Conservation (phyloP, 2,329 filamentous ascomycete genomes). For the Fusarium clavum region DNA sequence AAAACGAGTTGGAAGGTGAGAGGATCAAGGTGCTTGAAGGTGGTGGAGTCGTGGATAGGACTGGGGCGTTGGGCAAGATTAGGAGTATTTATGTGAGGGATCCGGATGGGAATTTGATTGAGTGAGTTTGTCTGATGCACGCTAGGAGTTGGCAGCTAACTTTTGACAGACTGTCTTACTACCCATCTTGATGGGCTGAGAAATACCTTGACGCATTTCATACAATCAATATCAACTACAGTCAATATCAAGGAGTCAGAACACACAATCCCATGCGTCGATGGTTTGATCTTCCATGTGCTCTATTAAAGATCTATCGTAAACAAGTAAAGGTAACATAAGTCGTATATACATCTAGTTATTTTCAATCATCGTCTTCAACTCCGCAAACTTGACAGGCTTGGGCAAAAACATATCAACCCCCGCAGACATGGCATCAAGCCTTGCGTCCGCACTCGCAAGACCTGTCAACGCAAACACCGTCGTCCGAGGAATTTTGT, state of each 20-base stretch:
- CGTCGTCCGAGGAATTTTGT: conserved; percentile 54
- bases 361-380: conserved; percentile 51
- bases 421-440: conserved; percentile 61
- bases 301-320: conserved; percentile 15
- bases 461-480: conserved; percentile 66
- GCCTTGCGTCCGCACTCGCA: conserved; percentile 60
- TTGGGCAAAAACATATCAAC: conserved; percentile 65
- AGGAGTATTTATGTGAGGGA: conserved; percentile 70
- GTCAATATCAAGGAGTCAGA: no score
- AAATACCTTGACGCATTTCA: not conserved
- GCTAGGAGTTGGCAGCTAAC: rapidly evolving
- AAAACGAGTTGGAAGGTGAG: conserved; percentile 56
- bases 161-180: not conserved
- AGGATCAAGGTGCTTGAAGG: conserved; percentile 64
- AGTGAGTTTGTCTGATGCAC: conserved; percentile 56
- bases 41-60: conserved; percentile 63
- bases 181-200: not conserved
- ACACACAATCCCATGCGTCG: not conserved
- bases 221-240: no score
- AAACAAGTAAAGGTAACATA: conserved; percentile 14
- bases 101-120: conserved; percentile 71
- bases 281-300: not conserved
- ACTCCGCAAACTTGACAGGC: conserved; percentile 58
- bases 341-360: conserved; percentile 24
- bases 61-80: conserved; percentile 65